phyloP scores from a whole-genome alignment of 2,329 filamentous ascomycete genomes.

The Colletotrichum godetiae region DNA sequence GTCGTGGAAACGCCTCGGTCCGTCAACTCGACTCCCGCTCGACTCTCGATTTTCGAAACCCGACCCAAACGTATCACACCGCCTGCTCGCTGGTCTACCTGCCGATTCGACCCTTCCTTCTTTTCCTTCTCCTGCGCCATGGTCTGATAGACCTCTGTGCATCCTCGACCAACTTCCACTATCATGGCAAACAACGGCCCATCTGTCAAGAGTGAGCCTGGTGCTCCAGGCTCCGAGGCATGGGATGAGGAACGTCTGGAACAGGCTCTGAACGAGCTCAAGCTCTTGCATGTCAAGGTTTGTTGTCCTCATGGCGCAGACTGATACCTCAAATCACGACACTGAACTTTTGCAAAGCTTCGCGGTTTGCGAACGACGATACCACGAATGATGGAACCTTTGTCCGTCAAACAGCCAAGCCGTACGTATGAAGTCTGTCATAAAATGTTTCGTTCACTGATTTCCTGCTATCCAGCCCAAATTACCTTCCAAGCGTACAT shows the following conservation, averaged over 20 bases:
- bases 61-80: background rate
- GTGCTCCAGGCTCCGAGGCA: constrained; percentile 42
- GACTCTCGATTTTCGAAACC: background rate
- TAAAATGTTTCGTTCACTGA: background rate
- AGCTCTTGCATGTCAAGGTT: constrained; percentile 67
- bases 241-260: constrained; percentile 63
- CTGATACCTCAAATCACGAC: background rate
- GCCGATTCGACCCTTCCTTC: background rate
- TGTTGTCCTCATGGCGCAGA: background rate
- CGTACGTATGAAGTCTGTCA: constrained; percentile 53
- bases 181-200: constrained; percentile 32
- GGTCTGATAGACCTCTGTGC: constrained; percentile 2
- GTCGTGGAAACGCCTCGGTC: constrained; percentile 1
- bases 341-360: constrained; percentile 48
- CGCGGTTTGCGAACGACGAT: constrained; percentile 60
- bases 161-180: background rate
- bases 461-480: constrained; percentile 57
- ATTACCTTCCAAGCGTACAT: constrained; percentile 59
- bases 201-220: constrained; percentile 15
- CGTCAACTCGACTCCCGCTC: background rate
- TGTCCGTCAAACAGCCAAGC: constrained; percentile 60
- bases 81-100: background rate
- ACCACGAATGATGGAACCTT: constrained; percentile 62
- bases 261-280: constrained; percentile 61
- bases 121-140: background rate